Evolutionary conservation across 208 protist species (phyloP).

Genomic region (Crithidia sp.): DNA sequence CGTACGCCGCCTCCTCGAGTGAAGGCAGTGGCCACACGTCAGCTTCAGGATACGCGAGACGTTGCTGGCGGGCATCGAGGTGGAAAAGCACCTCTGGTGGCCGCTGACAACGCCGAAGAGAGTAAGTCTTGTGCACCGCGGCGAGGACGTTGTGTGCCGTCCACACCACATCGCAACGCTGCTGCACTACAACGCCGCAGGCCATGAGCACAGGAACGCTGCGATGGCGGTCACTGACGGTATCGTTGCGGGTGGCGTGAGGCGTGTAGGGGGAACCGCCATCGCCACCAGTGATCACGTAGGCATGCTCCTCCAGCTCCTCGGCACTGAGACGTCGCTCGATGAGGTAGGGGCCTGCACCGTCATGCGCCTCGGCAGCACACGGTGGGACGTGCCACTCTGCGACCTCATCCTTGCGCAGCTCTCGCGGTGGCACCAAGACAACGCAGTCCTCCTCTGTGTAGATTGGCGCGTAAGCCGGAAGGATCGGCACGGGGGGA

Average conservation of each 20-base stretch:
- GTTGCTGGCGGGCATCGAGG: slow-evolving; percentile 35
- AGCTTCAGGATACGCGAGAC: slow-evolving; percentile 11
- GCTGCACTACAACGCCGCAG: slow-evolving; percentile 70
- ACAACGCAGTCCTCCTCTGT: slow-evolving; percentile 78
- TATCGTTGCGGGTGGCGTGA: neutral
- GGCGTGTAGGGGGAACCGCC: neutral
- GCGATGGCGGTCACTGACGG: neutral
- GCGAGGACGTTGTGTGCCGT: slow-evolving; percentile 66
- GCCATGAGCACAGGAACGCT: slow-evolving; percentile 32
- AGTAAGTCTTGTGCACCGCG: slow-evolving; percentile 68
- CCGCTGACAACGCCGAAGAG: slow-evolving; percentile 77
- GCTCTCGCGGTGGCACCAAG: slow-evolving; percentile 55
- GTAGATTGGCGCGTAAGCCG: slow-evolving; percentile 64
- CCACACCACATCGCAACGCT: slow-evolving; percentile 79
- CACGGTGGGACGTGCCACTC: slow-evolving; percentile 64
- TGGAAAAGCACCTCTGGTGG: slow-evolving; percentile 77
- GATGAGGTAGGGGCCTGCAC: slow-evolving; percentile 42
- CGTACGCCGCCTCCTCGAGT: slow-evolving; percentile 38
- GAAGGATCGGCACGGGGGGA: slow-evolving; percentile 52
- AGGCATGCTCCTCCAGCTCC: slow-evolving; percentile 21
- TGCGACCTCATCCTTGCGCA: slow-evolving; percentile 75
- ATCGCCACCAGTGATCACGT: slow-evolving; percentile 21
- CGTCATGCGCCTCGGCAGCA: slow-evolving; percentile 14
- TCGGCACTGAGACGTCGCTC: slow-evolving; percentile 31
- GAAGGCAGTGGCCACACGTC: slow-evolving; percentile 42